Percentiles rank a stretch among this genome's conserved stretches.
Conservation (phyloP, 495 filamentous ascomycete genomes). For the Mytilinidion resinicola region DNA sequence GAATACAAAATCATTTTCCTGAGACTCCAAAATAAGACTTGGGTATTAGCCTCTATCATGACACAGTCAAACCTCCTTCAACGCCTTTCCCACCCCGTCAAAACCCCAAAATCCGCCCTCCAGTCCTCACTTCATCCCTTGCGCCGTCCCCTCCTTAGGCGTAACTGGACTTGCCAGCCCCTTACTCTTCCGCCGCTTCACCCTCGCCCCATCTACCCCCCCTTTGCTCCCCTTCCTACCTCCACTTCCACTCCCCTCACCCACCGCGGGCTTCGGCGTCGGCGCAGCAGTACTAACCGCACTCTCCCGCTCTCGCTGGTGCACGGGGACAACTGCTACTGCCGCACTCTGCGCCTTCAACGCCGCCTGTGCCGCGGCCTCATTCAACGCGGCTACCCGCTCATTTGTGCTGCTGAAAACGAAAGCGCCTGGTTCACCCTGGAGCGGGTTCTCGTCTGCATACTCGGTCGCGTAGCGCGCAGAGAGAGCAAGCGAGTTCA, state of each 20-base stretch:
- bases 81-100: no score
- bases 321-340: neutral
- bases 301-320: constrained; percentile 7
- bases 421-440: constrained; percentile 82
- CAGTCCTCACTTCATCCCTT: neutral
- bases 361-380: constrained; percentile 14
- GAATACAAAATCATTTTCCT: no score
- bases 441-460: constrained; percentile 86
- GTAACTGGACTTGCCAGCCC: constrained; percentile 4
- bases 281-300: constrained; percentile 14
- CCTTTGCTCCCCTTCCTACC: constrained; percentile 18
- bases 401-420: constrained; percentile 56
- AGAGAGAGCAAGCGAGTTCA: constrained; percentile 23
- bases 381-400: constrained; percentile 36
- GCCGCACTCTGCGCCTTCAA: constrained; percentile 9
- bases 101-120: neutral
- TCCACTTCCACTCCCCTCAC: constrained; percentile 9
- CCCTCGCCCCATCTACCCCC: constrained; percentile 42
- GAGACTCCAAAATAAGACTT: no score
- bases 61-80: no score
- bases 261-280: constrained; percentile 18
- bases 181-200: constrained; percentile 57
- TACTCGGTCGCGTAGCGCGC: constrained; percentile 50
- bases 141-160: neutral
- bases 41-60: no score